Evolutionary conservation across 2,329 filamentous ascomycete genomes (phyloP).

Genomic region (Fusarium sp.): DNA sequence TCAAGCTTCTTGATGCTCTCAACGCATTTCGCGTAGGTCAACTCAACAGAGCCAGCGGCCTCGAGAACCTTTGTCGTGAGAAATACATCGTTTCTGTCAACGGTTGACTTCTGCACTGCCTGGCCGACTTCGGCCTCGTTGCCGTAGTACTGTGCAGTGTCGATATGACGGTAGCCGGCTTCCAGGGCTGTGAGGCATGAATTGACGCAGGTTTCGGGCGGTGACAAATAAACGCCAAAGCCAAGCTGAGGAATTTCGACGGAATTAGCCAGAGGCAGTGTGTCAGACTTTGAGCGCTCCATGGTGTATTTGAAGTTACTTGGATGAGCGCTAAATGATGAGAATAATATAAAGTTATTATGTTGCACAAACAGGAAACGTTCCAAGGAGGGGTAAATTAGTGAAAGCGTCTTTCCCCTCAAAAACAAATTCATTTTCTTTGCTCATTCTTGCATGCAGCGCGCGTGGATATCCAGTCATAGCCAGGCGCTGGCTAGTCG

Average conservation of each 20-base stretch:
- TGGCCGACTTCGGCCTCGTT: conserved; percentile 62
- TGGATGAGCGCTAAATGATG: background rate
- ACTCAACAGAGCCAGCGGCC: conserved; percentile 63
- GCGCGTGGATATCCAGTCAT: conserved; percentile 32
- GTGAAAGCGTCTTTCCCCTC: background rate
- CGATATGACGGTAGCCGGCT: conserved; percentile 69
- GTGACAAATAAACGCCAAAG: conserved; percentile 77
- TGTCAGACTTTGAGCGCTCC: conserved; percentile 36
- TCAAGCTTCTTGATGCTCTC: conserved; percentile 74
- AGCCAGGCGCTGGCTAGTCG: conserved; percentile 13
- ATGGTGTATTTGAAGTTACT: background rate
- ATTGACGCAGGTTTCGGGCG: conserved; percentile 63
- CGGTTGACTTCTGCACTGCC: conserved; percentile 60
- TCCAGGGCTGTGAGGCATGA: conserved; percentile 69
- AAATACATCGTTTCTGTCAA: conserved; percentile 63
- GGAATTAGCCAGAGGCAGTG: conserved; percentile 43
- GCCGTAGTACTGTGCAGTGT: conserved; percentile 57
- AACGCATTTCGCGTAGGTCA: conserved; percentile 70
- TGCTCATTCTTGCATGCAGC: background rate
- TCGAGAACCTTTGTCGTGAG: conserved; percentile 67
- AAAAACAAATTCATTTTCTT: background rate
- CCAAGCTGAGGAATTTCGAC: conserved; percentile 72
- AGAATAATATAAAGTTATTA: background rate
- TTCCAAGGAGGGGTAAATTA: conserved; percentile 24
- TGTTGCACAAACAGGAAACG: background rate